Conservation (phyloP, 2,329 filamentous ascomycete species). For the Akanthomyces uredinophilus region DNA sequence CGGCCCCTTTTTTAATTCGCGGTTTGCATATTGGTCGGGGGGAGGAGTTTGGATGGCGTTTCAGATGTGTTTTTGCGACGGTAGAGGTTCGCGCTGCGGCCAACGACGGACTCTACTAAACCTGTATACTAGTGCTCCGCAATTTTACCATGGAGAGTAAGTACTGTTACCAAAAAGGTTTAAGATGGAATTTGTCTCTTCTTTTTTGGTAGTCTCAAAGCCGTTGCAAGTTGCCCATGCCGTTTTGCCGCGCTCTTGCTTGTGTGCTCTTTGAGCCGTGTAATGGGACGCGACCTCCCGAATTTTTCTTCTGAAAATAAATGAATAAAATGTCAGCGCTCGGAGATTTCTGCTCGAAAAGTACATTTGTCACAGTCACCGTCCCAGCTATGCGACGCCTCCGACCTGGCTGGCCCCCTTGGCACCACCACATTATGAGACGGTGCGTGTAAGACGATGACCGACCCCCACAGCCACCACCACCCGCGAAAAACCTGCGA, state of each 20-base stretch:
- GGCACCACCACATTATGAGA: background rate
- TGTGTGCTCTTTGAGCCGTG: no score
- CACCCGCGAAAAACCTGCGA: conserved; percentile 3
- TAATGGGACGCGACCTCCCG: no score
- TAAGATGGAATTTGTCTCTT: background rate
- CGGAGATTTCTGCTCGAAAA: background rate
- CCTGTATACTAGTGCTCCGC: no score
- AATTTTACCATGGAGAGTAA: no score
- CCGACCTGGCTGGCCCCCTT: background rate
- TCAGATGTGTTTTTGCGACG: background rate
- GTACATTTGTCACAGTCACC: background rate
- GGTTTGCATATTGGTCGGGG: background rate
- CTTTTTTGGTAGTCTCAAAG: no score
- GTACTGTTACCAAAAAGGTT: no score
- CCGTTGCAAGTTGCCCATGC: no score
- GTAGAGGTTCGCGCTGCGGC: background rate
- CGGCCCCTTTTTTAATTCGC: no score
- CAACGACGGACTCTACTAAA: background rate
- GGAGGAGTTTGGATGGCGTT: background rate
- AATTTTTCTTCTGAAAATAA: no score
- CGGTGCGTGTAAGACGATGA: conserved; percentile 11
- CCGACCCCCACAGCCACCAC: background rate
- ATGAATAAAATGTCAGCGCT: no score
- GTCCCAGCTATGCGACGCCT: conserved; percentile 10
- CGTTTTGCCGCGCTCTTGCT: no score